Evolutionary conservation across 352 stramenopile species (phyloP).

Genomic region (Vaucheria bursata): DNA sequence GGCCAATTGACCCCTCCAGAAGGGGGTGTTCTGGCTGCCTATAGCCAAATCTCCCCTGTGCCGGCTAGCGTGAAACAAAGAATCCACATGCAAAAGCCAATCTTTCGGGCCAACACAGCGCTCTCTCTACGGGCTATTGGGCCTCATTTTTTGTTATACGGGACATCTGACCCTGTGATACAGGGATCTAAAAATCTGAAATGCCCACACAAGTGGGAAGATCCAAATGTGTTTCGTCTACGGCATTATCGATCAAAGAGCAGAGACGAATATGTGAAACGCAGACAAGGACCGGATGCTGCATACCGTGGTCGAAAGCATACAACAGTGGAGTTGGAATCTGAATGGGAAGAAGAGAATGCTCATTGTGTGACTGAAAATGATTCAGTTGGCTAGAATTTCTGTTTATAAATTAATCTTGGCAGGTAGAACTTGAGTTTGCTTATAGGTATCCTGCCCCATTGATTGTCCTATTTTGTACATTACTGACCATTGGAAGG

Average conservation of each 20-base stretch:
- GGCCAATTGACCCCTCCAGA: conserved; percentile 10
- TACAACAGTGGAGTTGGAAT: conserved; percentile 3
- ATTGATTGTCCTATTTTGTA: too few relatives aligned
- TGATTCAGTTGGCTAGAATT: neutral
- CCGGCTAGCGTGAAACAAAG: neutral
- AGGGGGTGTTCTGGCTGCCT: conserved; percentile 3
- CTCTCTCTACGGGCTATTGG: conserved; percentile 23
- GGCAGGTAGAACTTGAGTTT: too few relatives aligned
- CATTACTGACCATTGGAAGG: too few relatives aligned
- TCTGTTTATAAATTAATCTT: too few relatives aligned
- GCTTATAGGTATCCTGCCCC: too few relatives aligned
- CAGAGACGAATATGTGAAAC: conserved; percentile 32
- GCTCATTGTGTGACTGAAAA: conserved; percentile 4
- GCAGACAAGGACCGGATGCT: conserved; percentile 21
- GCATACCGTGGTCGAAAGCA: conserved; percentile 28
- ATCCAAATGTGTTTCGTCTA: conserved; percentile 13
- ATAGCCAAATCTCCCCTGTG: neutral
- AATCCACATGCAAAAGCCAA: conserved; percentile 42
- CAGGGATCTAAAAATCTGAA: conserved; percentile 17
- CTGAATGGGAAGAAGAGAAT: conserved; percentile 30
- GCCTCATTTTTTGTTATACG: conserved; percentile 34
- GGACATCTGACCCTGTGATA: neutral
- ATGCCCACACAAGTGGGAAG: conserved; percentile 30
- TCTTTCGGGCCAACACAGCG: conserved; percentile 17
- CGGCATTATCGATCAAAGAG: conserved; percentile 38